Percentiles rank a stretch among this genome's conserved stretches.
phyloP scores from a whole-genome alignment of 139 green algal genomes.

The Chlorella sp. region DNA sequence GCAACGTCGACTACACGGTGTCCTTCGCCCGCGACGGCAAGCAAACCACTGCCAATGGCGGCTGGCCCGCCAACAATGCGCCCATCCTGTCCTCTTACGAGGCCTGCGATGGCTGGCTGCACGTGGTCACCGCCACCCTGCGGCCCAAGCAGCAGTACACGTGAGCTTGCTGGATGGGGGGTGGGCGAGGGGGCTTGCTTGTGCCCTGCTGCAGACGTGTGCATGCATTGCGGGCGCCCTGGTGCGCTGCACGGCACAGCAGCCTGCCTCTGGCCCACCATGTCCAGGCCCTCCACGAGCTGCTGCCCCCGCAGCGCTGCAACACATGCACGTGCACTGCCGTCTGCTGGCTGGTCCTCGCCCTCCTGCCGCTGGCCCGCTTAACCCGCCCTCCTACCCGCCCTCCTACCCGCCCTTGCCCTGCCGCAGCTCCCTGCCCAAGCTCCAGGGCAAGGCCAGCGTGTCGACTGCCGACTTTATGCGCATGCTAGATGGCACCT shows the following conservation, averaged over 20 bases:
- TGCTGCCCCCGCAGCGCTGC: background rate
- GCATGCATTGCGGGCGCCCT: no score
- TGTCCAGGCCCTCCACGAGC: no score
- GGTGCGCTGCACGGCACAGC: background rate
- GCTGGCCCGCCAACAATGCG: slow-evolving; percentile 30
- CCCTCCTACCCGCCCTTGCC: background rate
- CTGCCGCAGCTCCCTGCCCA: background rate
- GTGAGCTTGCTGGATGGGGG: background rate
- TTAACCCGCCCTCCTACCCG: background rate
- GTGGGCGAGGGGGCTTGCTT: no score
- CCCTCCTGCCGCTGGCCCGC: background rate
- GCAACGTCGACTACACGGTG: background rate
- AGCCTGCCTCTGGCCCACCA: background rate
- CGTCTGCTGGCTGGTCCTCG: no score
- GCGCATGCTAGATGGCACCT: background rate
- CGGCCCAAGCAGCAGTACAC: slow-evolving; percentile 7
- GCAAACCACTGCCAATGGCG: slow-evolving; percentile 14
- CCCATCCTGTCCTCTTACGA: background rate
- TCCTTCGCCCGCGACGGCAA: background rate
- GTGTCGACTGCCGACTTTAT: background rate
- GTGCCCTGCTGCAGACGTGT: background rate
- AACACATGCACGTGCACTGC: no score
- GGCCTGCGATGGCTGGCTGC: slow-evolving; percentile 21
- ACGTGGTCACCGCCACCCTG: slow-evolving; percentile 1
- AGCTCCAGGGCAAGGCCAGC: background rate